Evolutionary conservation across 2,329 filamentous ascomycete species (phyloP).

Genomic region (Chrysosporium queenslandicum): DNA sequence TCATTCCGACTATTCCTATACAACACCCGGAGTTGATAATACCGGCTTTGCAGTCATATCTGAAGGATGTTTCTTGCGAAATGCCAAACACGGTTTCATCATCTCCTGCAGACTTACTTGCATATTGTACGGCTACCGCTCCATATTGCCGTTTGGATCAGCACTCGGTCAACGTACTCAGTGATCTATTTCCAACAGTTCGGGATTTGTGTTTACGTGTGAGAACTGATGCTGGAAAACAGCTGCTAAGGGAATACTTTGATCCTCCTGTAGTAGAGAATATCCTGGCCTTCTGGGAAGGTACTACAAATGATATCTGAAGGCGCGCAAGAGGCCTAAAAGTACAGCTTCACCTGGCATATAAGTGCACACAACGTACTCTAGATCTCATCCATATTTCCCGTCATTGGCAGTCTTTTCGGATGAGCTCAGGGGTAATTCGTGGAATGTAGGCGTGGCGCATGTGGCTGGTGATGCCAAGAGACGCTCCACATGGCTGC

Average conservation of each 20-base stretch:
- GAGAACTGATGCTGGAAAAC: conserved; percentile 18
- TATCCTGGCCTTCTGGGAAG: conserved; percentile 33
- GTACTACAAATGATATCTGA: neutral
- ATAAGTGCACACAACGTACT: no score
- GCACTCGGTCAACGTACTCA: conserved; percentile 26
- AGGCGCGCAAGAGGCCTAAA: no score
- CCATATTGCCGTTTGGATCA: conserved; percentile 20
- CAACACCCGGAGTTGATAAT: conserved; percentile 23
- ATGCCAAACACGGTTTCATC: conserved; percentile 9
- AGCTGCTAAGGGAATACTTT: conserved; percentile 26
- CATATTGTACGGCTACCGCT: conserved; percentile 18
- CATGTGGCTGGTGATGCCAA: conserved; percentile 3
- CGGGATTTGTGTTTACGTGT: conserved; percentile 17
- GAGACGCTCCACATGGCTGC: conserved; percentile 7
- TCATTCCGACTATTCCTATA: conserved; percentile 26
- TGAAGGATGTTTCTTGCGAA: conserved; percentile 30
- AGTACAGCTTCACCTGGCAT: no score
- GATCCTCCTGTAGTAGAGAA: conserved; percentile 24
- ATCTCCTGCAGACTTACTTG: conserved; percentile 18
- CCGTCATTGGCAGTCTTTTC: no score
- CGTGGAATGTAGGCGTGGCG: neutral
- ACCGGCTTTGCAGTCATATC: conserved; percentile 21
- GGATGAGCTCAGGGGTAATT: neutral
- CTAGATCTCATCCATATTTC: no score
- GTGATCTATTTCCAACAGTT: conserved; percentile 24